Evolutionary conservation across 164 flowering plant genomes (phyloP).

Genomic region (Akebia trifoliata): DNA sequence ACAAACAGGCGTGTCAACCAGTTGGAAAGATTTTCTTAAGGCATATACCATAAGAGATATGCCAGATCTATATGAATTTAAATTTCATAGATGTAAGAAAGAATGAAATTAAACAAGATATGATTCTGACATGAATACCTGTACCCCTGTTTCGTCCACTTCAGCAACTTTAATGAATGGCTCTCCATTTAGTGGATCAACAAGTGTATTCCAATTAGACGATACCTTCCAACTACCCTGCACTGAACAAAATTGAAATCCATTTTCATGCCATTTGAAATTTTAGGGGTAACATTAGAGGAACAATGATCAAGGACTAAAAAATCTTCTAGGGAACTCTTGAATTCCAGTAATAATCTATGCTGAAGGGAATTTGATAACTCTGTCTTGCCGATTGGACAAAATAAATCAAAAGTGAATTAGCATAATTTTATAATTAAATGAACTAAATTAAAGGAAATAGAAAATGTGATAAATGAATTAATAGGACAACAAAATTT

Average conservation of each 20-base stretch:
- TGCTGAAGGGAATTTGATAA: background rate
- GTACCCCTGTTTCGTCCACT: conserved; percentile 60
- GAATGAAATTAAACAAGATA: background rate
- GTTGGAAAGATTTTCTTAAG: background rate
- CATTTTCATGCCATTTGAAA: background rate
- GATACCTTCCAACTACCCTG: conserved; percentile 83
- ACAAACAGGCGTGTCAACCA: conserved; percentile 12
- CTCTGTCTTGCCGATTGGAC: background rate
- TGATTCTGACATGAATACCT: no score
- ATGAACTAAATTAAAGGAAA: no score
- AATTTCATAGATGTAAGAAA: background rate
- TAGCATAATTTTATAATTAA: no score
- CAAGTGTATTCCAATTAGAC: conserved; percentile 52
- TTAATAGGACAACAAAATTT: no score
- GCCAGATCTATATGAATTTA: background rate
- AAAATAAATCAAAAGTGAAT: no score
- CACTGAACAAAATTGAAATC: conserved; percentile 36
- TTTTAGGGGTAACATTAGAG: background rate
- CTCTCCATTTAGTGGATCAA: conserved; percentile 95
- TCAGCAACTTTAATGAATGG: conserved; percentile 86
- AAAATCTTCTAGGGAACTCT: background rate
- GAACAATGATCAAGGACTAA: background rate
- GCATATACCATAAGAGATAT: background rate
- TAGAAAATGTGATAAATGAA: no score
- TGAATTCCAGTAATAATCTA: background rate